Evolutionary conservation across 176 grass and related monocot genomes (phyloP).

Genomic region (Bonia amplexicaulis): DNA sequence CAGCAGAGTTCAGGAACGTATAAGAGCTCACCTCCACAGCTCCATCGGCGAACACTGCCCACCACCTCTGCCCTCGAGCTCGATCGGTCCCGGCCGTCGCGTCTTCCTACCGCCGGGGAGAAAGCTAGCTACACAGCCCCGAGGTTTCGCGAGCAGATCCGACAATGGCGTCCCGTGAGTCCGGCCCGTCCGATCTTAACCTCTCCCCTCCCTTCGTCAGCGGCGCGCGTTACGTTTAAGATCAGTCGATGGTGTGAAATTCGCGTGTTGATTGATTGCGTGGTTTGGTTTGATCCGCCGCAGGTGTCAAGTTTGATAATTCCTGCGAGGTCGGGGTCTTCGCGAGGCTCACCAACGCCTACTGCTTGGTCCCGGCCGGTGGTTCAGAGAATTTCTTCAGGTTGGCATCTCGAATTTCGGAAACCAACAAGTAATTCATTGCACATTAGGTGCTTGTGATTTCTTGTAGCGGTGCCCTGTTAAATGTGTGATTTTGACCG

Average conservation of each 20-base stretch:
- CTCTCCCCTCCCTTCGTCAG: no score
- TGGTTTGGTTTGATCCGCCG: not conserved
- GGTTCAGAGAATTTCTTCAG: constrained; percentile 63
- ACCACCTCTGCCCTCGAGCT: not conserved
- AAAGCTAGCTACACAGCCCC: not conserved
- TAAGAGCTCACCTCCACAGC: not conserved
- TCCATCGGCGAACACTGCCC: not conserved
- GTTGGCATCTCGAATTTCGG: constrained; percentile 7
- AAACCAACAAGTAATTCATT: no score
- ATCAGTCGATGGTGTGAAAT: not conserved
- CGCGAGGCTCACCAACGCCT: constrained; percentile 85
- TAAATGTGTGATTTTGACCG: not conserved
- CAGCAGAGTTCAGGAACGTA: not conserved
- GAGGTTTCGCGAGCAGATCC: not conserved
- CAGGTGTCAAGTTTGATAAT: constrained; percentile 77
- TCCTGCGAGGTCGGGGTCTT: constrained; percentile 88
- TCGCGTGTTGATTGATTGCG: not conserved
- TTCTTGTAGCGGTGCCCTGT: not conserved
- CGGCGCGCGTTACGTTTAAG: not conserved
- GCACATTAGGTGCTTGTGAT: not conserved
- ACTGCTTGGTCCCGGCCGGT: constrained; percentile 62
- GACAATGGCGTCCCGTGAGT: constrained; percentile 38
- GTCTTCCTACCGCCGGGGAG: not conserved
- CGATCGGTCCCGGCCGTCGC: not conserved
- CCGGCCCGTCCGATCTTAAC: not conserved